Base-by-base conservation (phyloP, 352 stramenopile genomes). In the Phytophthora sp. region DNA sequence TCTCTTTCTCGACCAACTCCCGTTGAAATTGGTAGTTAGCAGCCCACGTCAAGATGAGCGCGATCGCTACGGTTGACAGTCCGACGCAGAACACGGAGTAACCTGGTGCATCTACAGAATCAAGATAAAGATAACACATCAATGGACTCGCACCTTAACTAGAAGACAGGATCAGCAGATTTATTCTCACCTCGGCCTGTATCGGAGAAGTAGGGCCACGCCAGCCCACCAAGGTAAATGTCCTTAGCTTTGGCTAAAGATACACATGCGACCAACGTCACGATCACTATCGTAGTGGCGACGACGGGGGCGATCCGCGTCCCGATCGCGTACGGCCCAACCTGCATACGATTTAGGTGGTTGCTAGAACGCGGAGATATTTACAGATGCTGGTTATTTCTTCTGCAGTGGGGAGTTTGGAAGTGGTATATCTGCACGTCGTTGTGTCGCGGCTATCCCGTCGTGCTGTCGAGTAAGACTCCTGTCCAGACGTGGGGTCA, bases 131-230 rank as follows among this genome's bases (percentile, higher is more conserved):
- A 33, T 11, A 44, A n/a, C 11, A 44, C n/a, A 44, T 11, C 1
- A 1, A 44, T 8, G 16, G 24, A 11, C 11, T 24, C 24, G n/a
- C n/a, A 44, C 3, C 36, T 44, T 7, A 24, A 44, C 8, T 23
- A n/a, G n/a, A 44, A 11, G n/a, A 7, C 24, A 9, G 39, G 39
- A n/a, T 46, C 21, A 1, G 30, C 12, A 30, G 29, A 57, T 7
- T 36, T 15, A 12, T 15, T 41, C 44, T n/a, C 35, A 80, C 72
- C 72, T 54, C 76, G 71, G 42, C 69, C 74, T 39, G 79, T 71
- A 57, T 87, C 78, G 13, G 78, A 86, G 63, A 89, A 74, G 65
- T 84, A 89, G 18, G 77, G 80, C 77, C 77, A 87, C 3, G 24
- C 26, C 9, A 90, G 64, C 0, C 76, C 77, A 31, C 81, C 81